Percentiles rank a stretch among this genome's conserved stretches.
Evolutionary conservation across 106 monocot genomes (phyloP).

Genomic region (Phalaenopsis equestris): DNA sequence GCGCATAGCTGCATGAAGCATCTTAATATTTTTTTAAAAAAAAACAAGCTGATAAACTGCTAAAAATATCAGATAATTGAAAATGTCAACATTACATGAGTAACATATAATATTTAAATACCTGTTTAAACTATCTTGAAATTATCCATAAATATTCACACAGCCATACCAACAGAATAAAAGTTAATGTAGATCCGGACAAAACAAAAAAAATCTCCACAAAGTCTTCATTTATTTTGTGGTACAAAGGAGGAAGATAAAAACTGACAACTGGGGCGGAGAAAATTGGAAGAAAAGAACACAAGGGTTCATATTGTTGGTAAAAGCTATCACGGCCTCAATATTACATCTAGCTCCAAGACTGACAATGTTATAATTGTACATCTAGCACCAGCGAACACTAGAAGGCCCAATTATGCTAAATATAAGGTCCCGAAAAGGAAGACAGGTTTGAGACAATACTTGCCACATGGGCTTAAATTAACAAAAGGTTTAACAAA

Average conservation of each 20-base stretch:
- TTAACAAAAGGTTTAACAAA: neutral
- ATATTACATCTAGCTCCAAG: too few relatives aligned
- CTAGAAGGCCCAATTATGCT: too few relatives aligned
- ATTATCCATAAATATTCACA: too few relatives aligned
- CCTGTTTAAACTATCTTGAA: neutral
- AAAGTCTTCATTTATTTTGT: neutral
- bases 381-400: too few relatives aligned
- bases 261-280: neutral
- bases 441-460: too few relatives aligned
- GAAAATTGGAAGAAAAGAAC: neutral
- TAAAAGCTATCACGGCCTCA: too few relatives aligned
- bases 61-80: neutral
- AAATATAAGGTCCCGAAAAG: too few relatives aligned
- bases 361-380: too few relatives aligned
- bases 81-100: neutral
- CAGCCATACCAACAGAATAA: too few relatives aligned
- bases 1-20: constrained; percentile 48
- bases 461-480: neutral
- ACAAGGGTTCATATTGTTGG: too few relatives aligned
- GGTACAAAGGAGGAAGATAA: neutral
- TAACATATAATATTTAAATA: constrained; percentile 1
- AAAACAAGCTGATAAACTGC: neutral
- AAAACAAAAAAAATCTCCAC: neutral
- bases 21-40: neutral
- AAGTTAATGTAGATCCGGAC: too few relatives aligned